Conservation (phyloP, 345 rosid genomes). For the Ailanthus altissimus region DNA sequence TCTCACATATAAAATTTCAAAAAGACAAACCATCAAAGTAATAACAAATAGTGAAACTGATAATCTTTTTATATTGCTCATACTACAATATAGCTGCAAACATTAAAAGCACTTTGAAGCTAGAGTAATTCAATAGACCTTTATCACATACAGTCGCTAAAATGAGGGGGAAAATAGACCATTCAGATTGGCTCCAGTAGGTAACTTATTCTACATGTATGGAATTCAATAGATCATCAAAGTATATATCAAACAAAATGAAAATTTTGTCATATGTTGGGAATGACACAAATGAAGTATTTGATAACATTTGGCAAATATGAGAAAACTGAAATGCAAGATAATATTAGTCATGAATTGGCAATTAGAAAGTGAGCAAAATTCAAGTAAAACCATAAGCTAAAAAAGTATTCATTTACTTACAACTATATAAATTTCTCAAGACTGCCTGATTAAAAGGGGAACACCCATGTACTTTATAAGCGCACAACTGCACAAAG, state of each 20-base stretch:
- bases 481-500: constrained; percentile 39
- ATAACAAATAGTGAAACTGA: background rate
- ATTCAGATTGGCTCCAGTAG: background rate
- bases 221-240: background rate
- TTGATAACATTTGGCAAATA: background rate
- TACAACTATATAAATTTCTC: constrained; percentile 44
- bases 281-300: background rate
- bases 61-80: background rate
- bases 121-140: background rate
- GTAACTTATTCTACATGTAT: background rate
- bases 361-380: background rate
- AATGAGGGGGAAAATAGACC: background rate
- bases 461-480: constrained; percentile 34
- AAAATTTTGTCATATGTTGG: background rate
- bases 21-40: constrained; percentile 1
- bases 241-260: background rate
- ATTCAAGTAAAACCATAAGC: constrained; percentile 5
- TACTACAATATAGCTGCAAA: background rate
- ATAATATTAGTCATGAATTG: background rate
- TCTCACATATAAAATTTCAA: background rate
- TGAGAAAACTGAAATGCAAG: background rate
- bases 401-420: constrained; percentile 22
- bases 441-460: constrained; percentile 25
- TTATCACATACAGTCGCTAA: background rate
- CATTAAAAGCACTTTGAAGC: background rate